Conservation (phyloP, 1,284 basidiomycete genomes). For the Tilletia walkeri region DNA sequence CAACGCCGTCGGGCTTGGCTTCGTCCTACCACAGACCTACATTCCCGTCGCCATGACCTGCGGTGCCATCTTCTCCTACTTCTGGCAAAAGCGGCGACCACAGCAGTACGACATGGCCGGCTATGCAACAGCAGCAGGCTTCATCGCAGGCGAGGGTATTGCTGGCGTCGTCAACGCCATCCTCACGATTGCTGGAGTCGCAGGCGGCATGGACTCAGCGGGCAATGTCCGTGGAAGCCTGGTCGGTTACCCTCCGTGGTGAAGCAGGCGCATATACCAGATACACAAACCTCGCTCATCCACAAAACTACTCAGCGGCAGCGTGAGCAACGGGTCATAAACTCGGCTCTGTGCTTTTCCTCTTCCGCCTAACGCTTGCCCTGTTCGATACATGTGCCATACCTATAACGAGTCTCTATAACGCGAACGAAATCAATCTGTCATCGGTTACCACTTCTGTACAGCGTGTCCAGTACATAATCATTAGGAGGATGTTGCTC, state of each 20-base stretch:
- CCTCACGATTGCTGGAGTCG: constrained; percentile 42
- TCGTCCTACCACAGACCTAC: constrained; percentile 59
- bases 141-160: constrained; percentile 69
- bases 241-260: constrained; percentile 8
- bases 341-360: not conserved
- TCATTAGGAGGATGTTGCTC: no score
- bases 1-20: constrained; percentile 66
- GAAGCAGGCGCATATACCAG: not conserved
- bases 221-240: not conserved
- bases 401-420: no score
- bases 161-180: constrained; percentile 68
- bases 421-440: no score
- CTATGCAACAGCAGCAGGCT: constrained; percentile 65
- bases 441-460: no score
- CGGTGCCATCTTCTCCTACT: constrained; percentile 44
- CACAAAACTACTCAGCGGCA: no score
- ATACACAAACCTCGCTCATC: not conserved
- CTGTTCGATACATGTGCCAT: no score
- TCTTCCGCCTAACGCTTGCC: not conserved
- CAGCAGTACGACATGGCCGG: constrained; percentile 61
- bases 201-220: constrained; percentile 20
- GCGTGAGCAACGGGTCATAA: not conserved
- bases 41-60: constrained; percentile 51
- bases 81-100: constrained; percentile 63
- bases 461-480: no score